Evolutionary conservation across 345 rosid species (phyloP), one percentile per base, ranked within the genome.

Genomic region (Citrus sp.): DNA sequence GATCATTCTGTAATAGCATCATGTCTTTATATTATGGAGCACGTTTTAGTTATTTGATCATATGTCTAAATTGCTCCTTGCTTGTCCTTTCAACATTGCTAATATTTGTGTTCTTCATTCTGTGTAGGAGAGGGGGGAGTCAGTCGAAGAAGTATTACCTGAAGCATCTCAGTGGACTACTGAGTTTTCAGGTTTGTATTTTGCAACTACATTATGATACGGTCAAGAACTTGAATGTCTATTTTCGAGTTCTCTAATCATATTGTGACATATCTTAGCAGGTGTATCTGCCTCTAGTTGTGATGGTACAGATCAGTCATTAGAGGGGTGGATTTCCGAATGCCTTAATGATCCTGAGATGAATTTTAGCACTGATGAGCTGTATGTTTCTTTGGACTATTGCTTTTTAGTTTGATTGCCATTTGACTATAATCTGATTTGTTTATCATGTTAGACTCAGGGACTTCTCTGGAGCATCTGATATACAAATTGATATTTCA

Each of bases 261-360:
- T 51, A 78, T 42, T 77, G 74, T 72, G 18, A 78, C 71, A 32
- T 70, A 21, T 86, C 66, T 62, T 81, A 84, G 86, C 81, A 85
- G 89, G 86, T 37, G 80, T 80, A 1, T 84, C 92, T 75, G 90
- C 88, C 74, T 82, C 91, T 6, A 72, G 90, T 82, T 90, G 81
- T 27, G 92, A 90, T 34, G 81, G 79, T 60, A 70, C 87, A 38
- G 97, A 92, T 86, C 58, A 54, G 22, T 80, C 89, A 49, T 86
- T 89, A 77, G 98, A 92, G 78, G 84, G 85, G 66, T 93, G 97
- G 98, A 85, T 89, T 58, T 85, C 92, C 65, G 88, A 91, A 58
- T 95, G 90, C 87, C 76, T 95, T 74, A 93, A 90, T 72, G 93
- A 92, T 75, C 22, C 86, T 5, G 97, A 92, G 65, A 87, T 87